Evolutionary conservation across 148 eudicot genomes (phyloP), one percentile per base, ranked within the genome.

Genomic region (Oxyria digyna): DNA sequence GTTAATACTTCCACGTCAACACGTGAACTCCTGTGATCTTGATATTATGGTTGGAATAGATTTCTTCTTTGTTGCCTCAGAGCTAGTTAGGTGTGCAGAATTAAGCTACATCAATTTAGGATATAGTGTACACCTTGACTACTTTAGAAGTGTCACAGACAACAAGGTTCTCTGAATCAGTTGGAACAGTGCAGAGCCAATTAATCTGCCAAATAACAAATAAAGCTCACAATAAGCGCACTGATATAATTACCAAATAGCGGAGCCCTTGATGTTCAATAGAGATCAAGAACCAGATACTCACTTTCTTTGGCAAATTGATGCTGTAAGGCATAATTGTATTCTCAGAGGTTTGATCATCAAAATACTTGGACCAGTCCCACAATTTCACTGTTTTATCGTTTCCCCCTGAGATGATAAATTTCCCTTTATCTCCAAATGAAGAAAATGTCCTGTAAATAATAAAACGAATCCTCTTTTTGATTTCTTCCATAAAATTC

Each of bases 111-210:
- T 64, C 13, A 69, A 69, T 48, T 79, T 67, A 92, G 29, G 81
- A 80, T 71, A 95, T 67, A 3, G 84, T 88, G 67, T 85, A 95
- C 75, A 91, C 94, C 78, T 95, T 95, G 54, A 94, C 97, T 45
- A 91, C 85, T 83, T 87, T 87, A 64, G 99, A 91, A 26, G 97
- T 89, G 72, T 91, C 99, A 67, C 99, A 95, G 15, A 95, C 80
- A 52, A 95, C 77, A 69, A 95, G 89, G 74, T 95, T 91, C 69
- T 95, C 96, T 38, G 97, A 84, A 79, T 91, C 97, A 50, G 87
- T 42, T n/a, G 99, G 85, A 59, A 93, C 84, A 33, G 96, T 87
- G 81, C 99, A 95, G 9, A 95, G 89, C 96, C 96, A 88, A 76
- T 91, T 95, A 31, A 95, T 94, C 99, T 95, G 85, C 67, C 70